Evolutionary conservation across 768 basidiomycete species (phyloP).

Genomic region (Hydnomerulius pinastri): DNA sequence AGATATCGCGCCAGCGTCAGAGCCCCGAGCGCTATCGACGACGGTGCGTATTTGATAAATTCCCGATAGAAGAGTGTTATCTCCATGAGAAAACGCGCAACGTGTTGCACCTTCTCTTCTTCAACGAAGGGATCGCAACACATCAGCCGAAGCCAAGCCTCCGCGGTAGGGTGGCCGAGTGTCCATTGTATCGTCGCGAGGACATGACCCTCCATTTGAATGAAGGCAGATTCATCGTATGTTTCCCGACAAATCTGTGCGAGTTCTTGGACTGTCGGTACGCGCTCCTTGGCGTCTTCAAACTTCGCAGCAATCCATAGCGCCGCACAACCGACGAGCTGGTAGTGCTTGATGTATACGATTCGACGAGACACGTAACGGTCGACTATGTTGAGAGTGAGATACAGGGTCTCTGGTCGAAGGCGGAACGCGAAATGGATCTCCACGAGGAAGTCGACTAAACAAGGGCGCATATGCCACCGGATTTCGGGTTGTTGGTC

Average conservation of each 20-base stretch:
- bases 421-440: conserved; percentile 97
- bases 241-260: conserved; percentile 94
- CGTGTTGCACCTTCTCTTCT: conserved; percentile 89
- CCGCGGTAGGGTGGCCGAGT: conserved; percentile 95
- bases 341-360: conserved; percentile 99
- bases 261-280: conserved; percentile 93
- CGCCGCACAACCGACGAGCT: conserved; percentile 97
- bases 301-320: conserved; percentile 99
- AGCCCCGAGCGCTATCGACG: conserved; percentile 86
- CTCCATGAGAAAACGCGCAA: conserved; percentile 98
- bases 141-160: conserved; percentile 91
- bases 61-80: conserved; percentile 98
- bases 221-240: conserved; percentile 96
- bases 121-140: conserved; percentile 77
- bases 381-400: conserved; percentile 98
- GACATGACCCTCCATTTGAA: conserved; percentile 99
- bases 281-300: conserved; percentile 98
- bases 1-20: conserved; percentile 88
- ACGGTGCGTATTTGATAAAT: conserved; percentile 84
- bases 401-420: conserved; percentile 97
- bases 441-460: conserved; percentile 98
- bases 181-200: conserved; percentile 96
- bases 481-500: conserved; percentile 98
- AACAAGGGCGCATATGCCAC: conserved; percentile 99
- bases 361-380: conserved; percentile 98